These are phyloP conservation scores for Microdochium nivale DNA, from an alignment of 2,329 filamentous ascomycete species.

Conservation along the genomic window DNA sequence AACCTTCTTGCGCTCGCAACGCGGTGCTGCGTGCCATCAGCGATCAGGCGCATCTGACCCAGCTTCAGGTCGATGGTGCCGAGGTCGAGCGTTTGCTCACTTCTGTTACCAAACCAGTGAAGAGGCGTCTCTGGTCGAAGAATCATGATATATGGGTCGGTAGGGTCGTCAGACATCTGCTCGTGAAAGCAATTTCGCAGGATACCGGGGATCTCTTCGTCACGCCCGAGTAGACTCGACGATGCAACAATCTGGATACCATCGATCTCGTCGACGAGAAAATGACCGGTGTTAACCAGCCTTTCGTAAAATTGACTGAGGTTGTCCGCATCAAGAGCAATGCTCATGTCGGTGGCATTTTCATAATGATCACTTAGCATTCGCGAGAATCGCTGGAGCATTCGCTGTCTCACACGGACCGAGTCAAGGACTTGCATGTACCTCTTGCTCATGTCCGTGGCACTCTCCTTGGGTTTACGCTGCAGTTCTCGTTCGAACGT, in stretches of 20 bases:
- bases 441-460: constrained; percentile 86
- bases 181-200: constrained; percentile 60
- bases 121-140: constrained; percentile 72
- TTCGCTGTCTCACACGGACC: constrained; percentile 89
- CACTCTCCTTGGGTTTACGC: constrained; percentile 72
- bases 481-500: constrained; percentile 91
- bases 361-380: constrained; percentile 91
- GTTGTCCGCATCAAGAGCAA: constrained; percentile 59
- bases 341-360: constrained; percentile 91
- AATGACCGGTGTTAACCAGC: constrained; percentile 74
- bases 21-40: constrained; percentile 73
- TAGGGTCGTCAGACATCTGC: constrained; percentile 57
- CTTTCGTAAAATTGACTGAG: constrained; percentile 73
- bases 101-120: constrained; percentile 71
- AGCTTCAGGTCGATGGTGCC: constrained; percentile 78
- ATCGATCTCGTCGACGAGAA: constrained; percentile 73
- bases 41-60: constrained; percentile 79
- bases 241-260: constrained; percentile 81
- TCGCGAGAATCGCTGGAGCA: constrained; percentile 90
- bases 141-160: constrained; percentile 78
- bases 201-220: constrained; percentile 77
- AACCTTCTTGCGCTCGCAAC: constrained; percentile 70
- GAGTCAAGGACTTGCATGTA: constrained; percentile 96
- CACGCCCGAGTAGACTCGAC: constrained; percentile 63
- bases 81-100: constrained; percentile 64